Conservation (phyloP, 2,329 filamentous ascomycete genomes). For the Pseudocercospora macadamiae region DNA sequence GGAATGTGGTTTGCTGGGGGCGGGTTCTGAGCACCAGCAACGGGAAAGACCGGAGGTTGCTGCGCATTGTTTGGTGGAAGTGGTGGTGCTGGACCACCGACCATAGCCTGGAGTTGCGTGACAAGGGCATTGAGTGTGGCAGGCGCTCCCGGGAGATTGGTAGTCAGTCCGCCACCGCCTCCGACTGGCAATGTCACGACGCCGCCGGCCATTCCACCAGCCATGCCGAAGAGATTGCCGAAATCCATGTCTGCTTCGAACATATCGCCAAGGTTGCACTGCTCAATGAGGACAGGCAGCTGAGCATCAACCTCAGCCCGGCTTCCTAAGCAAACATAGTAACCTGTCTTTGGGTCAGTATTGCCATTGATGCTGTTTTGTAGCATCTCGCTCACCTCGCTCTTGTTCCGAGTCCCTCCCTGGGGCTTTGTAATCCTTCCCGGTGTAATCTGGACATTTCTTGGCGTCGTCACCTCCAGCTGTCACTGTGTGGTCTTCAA, state of each 20-base stretch:
- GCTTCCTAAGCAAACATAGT: conserved; percentile 18
- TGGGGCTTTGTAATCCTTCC: conserved; percentile 6
- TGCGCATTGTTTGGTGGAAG: background rate
- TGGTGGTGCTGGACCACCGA: background rate
- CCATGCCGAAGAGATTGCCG: background rate
- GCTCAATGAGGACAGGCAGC: conserved; percentile 19
- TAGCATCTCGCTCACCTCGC: background rate
- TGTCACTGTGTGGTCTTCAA: background rate
- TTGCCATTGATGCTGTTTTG: background rate
- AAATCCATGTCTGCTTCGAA: conserved; percentile 6
- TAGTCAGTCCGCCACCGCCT: background rate
- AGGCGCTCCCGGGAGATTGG: background rate
- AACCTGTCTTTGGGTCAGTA: conserved; percentile 12
- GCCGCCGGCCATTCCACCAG: background rate
- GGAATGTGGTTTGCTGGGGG: background rate
- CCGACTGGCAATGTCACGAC: background rate
- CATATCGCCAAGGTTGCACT: conserved; percentile 16
- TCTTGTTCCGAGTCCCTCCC: background rate
- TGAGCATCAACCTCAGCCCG: conserved; percentile 14
- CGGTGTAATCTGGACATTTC: background rate
- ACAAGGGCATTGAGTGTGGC: background rate
- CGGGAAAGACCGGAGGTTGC: background rate
- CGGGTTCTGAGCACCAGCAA: background rate
- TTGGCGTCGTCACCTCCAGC: background rate
- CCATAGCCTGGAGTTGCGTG: background rate